These are phyloP conservation scores for Juncus inflexus DNA, from an alignment of 176 grass and related monocot genomes.

Conservation along the genomic window DNA sequence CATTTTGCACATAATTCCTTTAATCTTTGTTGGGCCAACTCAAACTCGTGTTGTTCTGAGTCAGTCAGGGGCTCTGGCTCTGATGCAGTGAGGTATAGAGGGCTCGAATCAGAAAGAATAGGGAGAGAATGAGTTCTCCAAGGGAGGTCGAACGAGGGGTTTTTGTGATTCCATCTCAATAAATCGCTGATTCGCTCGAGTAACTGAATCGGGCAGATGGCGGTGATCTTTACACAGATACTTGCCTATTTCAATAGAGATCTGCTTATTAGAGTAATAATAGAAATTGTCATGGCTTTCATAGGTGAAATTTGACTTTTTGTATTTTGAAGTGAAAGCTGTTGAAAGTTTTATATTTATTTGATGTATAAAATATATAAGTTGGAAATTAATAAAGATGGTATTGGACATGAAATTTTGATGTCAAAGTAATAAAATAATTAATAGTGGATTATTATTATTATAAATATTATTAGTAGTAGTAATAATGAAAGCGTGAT, in stretches of 20 bases:
- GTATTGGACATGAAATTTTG: too few relatives aligned
- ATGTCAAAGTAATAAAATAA: too few relatives aligned
- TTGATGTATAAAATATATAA: too few relatives aligned
- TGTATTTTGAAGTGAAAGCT: too few relatives aligned
- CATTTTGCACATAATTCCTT: conserved; percentile 50
- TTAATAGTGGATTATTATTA: too few relatives aligned
- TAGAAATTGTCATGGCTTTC: too few relatives aligned
- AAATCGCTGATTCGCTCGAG: conserved; percentile 79
- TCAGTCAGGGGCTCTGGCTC: conserved; percentile 46
- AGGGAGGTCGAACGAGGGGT: conserved; percentile 54
- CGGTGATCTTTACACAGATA: conserved; percentile 88
- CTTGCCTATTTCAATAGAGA: conserved; percentile 44
- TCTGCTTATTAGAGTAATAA: too few relatives aligned
- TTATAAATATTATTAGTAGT: too few relatives aligned
- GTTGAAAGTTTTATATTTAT: too few relatives aligned
- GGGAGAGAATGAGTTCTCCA: conserved; percentile 65
- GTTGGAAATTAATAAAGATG: too few relatives aligned
- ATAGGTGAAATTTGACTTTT: too few relatives aligned
- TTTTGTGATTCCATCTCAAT: conserved; percentile 74
- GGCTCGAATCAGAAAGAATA: conserved; percentile 59
- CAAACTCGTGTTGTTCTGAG: conserved; percentile 54
- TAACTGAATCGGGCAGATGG: conserved; percentile 70
- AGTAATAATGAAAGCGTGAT: too few relatives aligned
- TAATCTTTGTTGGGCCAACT: conserved; percentile 48
- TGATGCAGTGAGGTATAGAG: conserved; percentile 58